These are phyloP conservation scores for Fusarium fracticaudum DNA, from an alignment of 2,329 filamentous ascomycete genomes.

Conservation along the genomic window DNA sequence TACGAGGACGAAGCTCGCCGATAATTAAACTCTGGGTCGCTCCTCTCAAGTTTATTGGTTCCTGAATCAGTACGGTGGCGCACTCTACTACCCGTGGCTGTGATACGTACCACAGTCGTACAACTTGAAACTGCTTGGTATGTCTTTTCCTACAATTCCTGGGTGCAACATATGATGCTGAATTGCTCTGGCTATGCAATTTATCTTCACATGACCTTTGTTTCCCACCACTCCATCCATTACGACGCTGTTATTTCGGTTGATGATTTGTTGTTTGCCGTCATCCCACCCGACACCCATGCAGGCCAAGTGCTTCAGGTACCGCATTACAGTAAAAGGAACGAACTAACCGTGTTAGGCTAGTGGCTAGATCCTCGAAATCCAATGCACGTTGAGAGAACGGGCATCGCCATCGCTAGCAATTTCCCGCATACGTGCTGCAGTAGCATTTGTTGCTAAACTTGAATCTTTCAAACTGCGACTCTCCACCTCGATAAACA, in stretches of 20 bases:
- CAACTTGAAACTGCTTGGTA: conserved; percentile 25
- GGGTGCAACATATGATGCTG: not conserved
- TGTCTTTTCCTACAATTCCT: conserved; percentile 10
- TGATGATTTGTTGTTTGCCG: conserved; percentile 7
- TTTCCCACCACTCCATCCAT: not conserved
- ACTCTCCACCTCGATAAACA: conserved; percentile 21
- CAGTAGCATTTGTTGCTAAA: conserved; percentile 31
- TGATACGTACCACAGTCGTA: conserved; percentile 34
- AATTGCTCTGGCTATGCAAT: not conserved
- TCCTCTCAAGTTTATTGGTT: conserved; percentile 33
- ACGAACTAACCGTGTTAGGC: conserved; percentile 33
- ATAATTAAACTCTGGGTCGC: conserved; percentile 34
- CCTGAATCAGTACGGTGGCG: conserved; percentile 39
- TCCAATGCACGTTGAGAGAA: conserved; percentile 37
- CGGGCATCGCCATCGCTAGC: conserved; percentile 46
- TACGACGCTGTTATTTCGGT: conserved; percentile 13
- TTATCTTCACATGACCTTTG: not conserved
- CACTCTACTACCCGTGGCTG: conserved; percentile 29
- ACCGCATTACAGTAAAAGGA: conserved; percentile 32
- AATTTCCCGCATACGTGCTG: conserved; percentile 51
- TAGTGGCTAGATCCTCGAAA: conserved; percentile 34
- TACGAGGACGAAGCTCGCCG: conserved; percentile 29
- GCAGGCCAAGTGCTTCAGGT: conserved; percentile 37
- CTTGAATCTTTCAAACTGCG: conserved; percentile 34
- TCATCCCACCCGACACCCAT: conserved; percentile 26